phyloP scores from a whole-genome alignment of 2,329 filamentous ascomycete genomes.

The Pseudogymnoascus sp. region DNA sequence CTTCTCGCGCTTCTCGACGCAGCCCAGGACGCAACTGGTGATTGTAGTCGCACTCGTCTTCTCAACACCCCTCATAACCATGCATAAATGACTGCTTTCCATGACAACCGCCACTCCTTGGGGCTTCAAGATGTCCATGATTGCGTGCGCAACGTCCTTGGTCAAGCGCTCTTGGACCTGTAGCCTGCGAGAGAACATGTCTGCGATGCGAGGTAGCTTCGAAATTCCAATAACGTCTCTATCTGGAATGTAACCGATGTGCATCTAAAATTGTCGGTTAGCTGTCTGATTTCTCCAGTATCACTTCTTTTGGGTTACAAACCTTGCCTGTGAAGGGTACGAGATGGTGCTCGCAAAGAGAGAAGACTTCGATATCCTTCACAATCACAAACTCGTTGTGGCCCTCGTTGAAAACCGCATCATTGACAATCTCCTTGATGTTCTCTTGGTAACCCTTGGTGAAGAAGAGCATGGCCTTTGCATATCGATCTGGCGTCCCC shows the following conservation, averaged over 20 bases:
- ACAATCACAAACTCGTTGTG: slow-evolving; percentile 97
- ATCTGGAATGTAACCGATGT: slow-evolving; percentile 94
- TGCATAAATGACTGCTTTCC: slow-evolving; percentile 93
- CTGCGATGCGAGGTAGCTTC: slow-evolving; percentile 89
- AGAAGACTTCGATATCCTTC: slow-evolving; percentile 93
- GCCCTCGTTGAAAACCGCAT: slow-evolving; percentile 90
- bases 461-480: slow-evolving; percentile 91
- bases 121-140: slow-evolving; percentile 86
- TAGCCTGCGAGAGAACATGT: slow-evolving; percentile 89
- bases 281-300: slow-evolving; percentile 7
- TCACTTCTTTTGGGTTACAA: slow-evolving; percentile 20
- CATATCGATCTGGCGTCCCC: slow-evolving; percentile 74
- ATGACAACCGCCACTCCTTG: slow-evolving; percentile 96
- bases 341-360: slow-evolving; percentile 92
- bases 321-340: slow-evolving; percentile 96
- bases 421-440: slow-evolving; percentile 81
- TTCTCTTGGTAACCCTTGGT: slow-evolving; percentile 97
- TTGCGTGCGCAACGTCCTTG: slow-evolving; percentile 88
- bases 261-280: slow-evolving; percentile 64
- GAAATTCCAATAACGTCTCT: slow-evolving; percentile 89
- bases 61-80: slow-evolving; percentile 98
- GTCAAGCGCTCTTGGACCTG: slow-evolving; percentile 96
- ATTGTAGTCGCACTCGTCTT: slow-evolving; percentile 83
- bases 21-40: slow-evolving; percentile 95
- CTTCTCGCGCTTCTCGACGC: slow-evolving; percentile 86